Evolutionary conservation across 2,329 filamentous ascomycete genomes (phyloP).

Genomic region (Colletotrichum truncatum): DNA sequence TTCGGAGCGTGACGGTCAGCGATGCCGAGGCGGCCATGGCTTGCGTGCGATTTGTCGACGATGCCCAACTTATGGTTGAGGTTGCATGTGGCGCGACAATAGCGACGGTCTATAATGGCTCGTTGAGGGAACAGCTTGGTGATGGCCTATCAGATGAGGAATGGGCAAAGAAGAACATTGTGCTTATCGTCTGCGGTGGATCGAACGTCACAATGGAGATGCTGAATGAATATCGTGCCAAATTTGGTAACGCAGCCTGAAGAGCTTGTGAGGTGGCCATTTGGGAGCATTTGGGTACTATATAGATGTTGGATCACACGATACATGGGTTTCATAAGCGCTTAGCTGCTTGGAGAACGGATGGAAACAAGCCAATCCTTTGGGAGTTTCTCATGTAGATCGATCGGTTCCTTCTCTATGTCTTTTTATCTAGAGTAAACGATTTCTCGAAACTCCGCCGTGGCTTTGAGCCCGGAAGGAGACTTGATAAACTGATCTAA

Average conservation of each 20-base stretch:
- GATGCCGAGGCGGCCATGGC: slow-evolving; percentile 85
- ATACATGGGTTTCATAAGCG: neutral
- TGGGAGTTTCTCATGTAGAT: too few relatives aligned
- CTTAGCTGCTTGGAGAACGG: too few relatives aligned
- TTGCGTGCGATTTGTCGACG: slow-evolving; percentile 80
- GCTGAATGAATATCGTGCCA: slow-evolving; percentile 65
- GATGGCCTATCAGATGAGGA: slow-evolving; percentile 61
- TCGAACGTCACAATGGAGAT: slow-evolving; percentile 71
- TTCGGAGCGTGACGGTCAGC: slow-evolving; percentile 69
- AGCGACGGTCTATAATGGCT: slow-evolving; percentile 71
- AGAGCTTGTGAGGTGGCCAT: neutral
- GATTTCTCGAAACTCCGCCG: slow-evolving; percentile 15
- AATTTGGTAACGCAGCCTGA: slow-evolving; percentile 42
- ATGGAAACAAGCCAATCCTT: too few relatives aligned
- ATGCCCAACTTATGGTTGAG: slow-evolving; percentile 84
- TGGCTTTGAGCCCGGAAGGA: neutral
- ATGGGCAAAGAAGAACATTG: slow-evolving; percentile 75
- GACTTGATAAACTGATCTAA: slow-evolving; percentile 32
- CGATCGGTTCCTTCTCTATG: neutral
- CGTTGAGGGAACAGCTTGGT: slow-evolving; percentile 69
- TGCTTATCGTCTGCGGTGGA: slow-evolving; percentile 87
- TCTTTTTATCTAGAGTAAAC: slow-evolving; percentile 12
- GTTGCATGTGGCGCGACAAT: slow-evolving; percentile 85
- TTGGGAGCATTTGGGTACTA: too few relatives aligned
- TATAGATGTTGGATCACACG: neutral